Conservation (phyloP, 805 yeast genomes). For the Helenozyma rhizophorensis region DNA sequence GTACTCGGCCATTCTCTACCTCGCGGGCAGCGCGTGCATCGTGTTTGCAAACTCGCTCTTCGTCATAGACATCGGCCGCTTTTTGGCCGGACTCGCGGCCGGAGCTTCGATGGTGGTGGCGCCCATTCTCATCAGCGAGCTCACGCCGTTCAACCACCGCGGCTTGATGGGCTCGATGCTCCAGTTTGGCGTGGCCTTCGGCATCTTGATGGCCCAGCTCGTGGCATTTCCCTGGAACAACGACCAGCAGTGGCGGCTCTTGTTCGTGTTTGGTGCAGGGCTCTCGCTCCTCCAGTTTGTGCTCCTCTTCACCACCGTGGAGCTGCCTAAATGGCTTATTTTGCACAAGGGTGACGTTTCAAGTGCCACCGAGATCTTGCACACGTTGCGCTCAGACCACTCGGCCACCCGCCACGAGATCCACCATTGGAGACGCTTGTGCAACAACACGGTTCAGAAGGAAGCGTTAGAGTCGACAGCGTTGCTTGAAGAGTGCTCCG, state of each 20-base stretch:
- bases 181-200: conserved; percentile 36
- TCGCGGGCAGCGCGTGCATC: conserved; percentile 27
- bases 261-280: conserved; percentile 24
- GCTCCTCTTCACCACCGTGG: conserved; percentile 31
- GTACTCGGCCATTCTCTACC: conserved; percentile 17
- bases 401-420: conserved; percentile 30
- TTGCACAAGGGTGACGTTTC: conserved; percentile 23
- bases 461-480: conserved; percentile 1
- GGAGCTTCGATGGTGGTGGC: conserved; percentile 38
- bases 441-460: conserved; percentile 7
- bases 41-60: conserved; percentile 17
- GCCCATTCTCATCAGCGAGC: conserved; percentile 37
- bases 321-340: conserved; percentile 43
- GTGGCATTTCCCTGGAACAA: conserved; percentile 31
- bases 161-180: conserved; percentile 39
- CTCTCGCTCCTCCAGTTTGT: conserved; percentile 26
- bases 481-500: conserved; percentile 1
- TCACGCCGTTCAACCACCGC: conserved; percentile 36
- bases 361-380: conserved; percentile 26
- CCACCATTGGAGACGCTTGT: conserved; percentile 32
- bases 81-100: conserved; percentile 35
- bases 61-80: conserved; percentile 27
- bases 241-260: conserved; percentile 33
- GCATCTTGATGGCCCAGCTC: conserved; percentile 33
- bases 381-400: conserved; percentile 26